A percentile compares a stretch with the other conserved stretches of the same genome.
phyloP scores from a whole-genome alignment of 192 early-diverging fungal genomes.

The Linnemannia schmuckeri region DNA sequence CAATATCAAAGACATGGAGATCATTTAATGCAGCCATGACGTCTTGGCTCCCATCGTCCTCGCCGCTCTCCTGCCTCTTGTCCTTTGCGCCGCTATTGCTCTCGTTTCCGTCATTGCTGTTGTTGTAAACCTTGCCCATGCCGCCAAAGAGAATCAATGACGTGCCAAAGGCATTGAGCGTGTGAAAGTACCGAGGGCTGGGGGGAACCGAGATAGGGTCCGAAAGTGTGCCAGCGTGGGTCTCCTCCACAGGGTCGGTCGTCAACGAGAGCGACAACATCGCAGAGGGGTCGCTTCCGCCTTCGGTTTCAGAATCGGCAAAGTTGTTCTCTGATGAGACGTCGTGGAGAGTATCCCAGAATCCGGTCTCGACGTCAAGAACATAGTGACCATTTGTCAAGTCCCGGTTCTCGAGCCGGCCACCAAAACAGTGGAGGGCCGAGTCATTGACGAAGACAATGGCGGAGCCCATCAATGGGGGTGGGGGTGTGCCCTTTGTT shows the following conservation, averaged over 20 bases:
- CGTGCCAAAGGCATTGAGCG: conserved; percentile 17
- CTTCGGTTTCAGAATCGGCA: background rate
- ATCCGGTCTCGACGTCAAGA: conserved; percentile 23
- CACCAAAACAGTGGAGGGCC: conserved; percentile 19
- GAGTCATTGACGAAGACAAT: conserved; percentile 21
- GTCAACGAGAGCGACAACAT: conserved; percentile 26
- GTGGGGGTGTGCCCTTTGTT: conserved; percentile 13
- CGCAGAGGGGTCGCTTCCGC: conserved; percentile 4
- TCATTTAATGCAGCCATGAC: conserved; percentile 11
- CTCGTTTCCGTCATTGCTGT: background rate
- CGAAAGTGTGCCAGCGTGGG: background rate
- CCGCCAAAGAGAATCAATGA: conserved; percentile 24
- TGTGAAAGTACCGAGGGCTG: conserved; percentile 24
- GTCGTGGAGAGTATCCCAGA: conserved; percentile 13
- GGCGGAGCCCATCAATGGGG: conserved; percentile 24
- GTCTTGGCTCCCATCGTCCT: background rate
- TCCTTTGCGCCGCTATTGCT: background rate
- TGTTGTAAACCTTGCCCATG: conserved; percentile 9
- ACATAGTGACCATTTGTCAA: conserved; percentile 28
- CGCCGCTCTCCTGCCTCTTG: background rate
- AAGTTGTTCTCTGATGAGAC: background rate
- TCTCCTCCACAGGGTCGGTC: conserved; percentile 17
- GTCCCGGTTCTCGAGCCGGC: conserved; percentile 24
- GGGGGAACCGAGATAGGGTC: conserved; percentile 6
- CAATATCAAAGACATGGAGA: conserved; percentile 22